phyloP scores from a whole-genome alignment of 1,284 basidiomycete genomes.

The Afroboletus lepidellus region DNA sequence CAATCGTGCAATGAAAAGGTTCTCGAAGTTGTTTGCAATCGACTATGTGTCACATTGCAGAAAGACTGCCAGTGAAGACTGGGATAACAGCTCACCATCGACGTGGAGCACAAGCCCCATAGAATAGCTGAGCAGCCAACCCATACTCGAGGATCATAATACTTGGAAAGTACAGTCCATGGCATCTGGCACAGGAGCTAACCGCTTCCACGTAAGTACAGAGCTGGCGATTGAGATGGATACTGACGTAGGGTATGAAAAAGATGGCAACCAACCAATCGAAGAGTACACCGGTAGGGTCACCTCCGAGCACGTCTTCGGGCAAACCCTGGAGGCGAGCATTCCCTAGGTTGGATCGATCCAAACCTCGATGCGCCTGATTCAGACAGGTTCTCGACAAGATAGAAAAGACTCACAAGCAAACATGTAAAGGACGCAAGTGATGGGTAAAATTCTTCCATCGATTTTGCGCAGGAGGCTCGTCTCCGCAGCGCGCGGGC shows the following conservation, averaged over 20 bases:
- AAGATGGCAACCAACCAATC: slow-evolving; percentile 76
- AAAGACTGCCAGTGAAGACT: not conserved
- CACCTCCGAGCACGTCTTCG: slow-evolving; percentile 61
- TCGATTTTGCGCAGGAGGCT: slow-evolving; percentile 66
- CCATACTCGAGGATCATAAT: slow-evolving; percentile 65
- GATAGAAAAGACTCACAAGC: slow-evolving; percentile 53
- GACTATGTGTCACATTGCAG: slow-evolving; percentile 41
- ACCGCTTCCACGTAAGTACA: not conserved
- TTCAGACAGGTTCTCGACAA: not conserved
- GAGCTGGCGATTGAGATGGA: not conserved
- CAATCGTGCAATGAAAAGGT: slow-evolving; percentile 57
- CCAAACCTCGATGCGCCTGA: slow-evolving; percentile 48
- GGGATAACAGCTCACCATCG: slow-evolving; percentile 50
- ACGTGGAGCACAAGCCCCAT: slow-evolving; percentile 68
- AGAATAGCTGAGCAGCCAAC: slow-evolving; percentile 63
- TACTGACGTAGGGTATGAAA: slow-evolving; percentile 70
- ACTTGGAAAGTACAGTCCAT: slow-evolving; percentile 62
- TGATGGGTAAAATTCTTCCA: slow-evolving; percentile 63
- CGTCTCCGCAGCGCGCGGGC: slow-evolving; percentile 45
- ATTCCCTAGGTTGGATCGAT: slow-evolving; percentile 75
- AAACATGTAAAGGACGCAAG: slow-evolving; percentile 71
- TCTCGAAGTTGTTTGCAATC: slow-evolving; percentile 53
- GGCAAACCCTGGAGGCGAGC: slow-evolving; percentile 71
- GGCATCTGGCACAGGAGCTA: slow-evolving; percentile 74
- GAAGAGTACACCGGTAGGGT: slow-evolving; percentile 62